Evolutionary conservation across 2,329 filamentous ascomycete species (phyloP).

Genomic region (Trichophyton benhamiae): DNA sequence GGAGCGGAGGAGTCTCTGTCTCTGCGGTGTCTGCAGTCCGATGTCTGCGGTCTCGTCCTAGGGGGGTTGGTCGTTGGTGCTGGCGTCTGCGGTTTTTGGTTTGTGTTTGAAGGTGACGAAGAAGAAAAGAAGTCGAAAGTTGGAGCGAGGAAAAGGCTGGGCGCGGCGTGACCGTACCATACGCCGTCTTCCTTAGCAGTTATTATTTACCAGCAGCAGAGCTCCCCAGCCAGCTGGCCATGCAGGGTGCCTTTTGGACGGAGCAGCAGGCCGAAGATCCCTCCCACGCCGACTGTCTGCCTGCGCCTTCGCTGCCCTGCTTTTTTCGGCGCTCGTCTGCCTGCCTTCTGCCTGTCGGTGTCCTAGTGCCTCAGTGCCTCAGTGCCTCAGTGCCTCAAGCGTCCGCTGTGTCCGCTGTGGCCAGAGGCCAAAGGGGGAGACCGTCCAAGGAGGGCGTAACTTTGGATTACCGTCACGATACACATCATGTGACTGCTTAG

Average conservation of each 20-base stretch:
- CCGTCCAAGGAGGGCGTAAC: too few relatives aligned
- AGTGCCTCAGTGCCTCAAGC: too few relatives aligned
- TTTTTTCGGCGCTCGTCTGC: too few relatives aligned
- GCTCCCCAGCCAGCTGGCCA: neutral
- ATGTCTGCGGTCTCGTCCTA: neutral
- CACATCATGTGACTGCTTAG: too few relatives aligned
- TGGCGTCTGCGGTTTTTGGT: neutral
- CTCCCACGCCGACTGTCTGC: too few relatives aligned
- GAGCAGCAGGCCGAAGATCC: neutral
- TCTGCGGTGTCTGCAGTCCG: neutral
- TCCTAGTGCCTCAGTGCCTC: too few relatives aligned
- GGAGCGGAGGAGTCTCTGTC: neutral
- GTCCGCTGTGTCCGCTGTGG: too few relatives aligned
- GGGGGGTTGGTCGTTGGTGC: neutral
- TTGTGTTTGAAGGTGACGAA: neutral
- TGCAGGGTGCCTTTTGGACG: neutral
- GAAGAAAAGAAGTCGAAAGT: slow-evolving; percentile 2
- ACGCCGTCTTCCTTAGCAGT: neutral
- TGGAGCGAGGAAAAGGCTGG: neutral
- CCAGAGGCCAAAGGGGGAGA: too few relatives aligned
- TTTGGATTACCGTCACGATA: too few relatives aligned
- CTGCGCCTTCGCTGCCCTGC: too few relatives aligned
- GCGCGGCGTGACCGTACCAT: neutral
- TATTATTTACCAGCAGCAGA: too few relatives aligned
- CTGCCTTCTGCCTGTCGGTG: too few relatives aligned